Conservation (phyloP, 2,329 filamentous ascomycete species). For the Curvularia eragrostidis region DNA sequence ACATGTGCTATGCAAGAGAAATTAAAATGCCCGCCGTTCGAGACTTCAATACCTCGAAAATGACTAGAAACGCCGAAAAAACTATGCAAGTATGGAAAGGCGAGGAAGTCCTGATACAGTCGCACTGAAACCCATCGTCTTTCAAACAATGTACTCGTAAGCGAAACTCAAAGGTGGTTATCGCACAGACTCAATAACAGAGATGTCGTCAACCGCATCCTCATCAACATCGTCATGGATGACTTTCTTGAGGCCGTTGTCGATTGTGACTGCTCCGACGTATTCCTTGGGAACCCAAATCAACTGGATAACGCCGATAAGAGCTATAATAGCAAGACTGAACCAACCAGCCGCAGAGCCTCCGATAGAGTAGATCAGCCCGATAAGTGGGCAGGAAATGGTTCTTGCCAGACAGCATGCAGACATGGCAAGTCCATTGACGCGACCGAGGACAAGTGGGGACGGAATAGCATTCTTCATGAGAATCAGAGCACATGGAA, state of each 20-base stretch:
- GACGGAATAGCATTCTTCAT: slow-evolving; percentile 75
- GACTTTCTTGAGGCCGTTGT: slow-evolving; percentile 43
- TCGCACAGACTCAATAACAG: slow-evolving; percentile 37
- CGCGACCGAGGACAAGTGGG: slow-evolving; percentile 68
- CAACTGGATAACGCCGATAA: slow-evolving; percentile 62
- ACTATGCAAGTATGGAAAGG: slow-evolving; percentile 24
- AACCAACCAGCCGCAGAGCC: slow-evolving; percentile 68
- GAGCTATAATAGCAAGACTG: slow-evolving; percentile 62
- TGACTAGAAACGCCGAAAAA: slow-evolving; percentile 28
- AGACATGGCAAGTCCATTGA: slow-evolving; percentile 73
- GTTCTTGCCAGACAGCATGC: slow-evolving; percentile 72
- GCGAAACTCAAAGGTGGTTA: slow-evolving; percentile 14
- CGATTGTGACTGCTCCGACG: slow-evolving; percentile 39
- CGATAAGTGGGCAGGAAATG: slow-evolving; percentile 70
- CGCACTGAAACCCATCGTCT: slow-evolving; percentile 3
- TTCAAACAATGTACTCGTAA: slow-evolving; percentile 2
- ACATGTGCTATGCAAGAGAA: slow-evolving; percentile 25
- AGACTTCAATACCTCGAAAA: slow-evolving; percentile 7
- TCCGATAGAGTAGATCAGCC: slow-evolving; percentile 69
- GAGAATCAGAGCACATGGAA: slow-evolving; percentile 74
- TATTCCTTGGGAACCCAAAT: slow-evolving; percentile 62
- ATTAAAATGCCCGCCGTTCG: slow-evolving; percentile 18
- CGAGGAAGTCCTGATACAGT: slow-evolving; percentile 6
- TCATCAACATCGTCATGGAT: slow-evolving; percentile 33
- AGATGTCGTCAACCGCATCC: slow-evolving; percentile 37